phyloP scores from a whole-genome alignment of 495 filamentous ascomycete genomes.

The Aspergillus heteromorphus region DNA sequence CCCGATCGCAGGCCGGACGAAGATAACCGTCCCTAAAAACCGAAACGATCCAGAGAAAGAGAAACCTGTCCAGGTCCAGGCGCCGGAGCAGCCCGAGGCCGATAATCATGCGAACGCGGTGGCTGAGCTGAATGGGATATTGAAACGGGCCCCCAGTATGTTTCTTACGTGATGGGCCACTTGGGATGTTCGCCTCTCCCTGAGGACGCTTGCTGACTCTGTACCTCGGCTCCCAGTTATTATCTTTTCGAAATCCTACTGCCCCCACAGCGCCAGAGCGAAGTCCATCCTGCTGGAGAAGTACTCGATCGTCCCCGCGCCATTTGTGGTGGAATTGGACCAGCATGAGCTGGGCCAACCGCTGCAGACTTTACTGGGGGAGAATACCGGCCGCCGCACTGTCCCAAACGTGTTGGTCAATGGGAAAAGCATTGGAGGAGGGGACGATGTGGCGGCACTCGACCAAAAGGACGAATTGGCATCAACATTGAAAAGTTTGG shows the following conservation, averaged over 20 bases:
- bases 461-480: conserved; percentile 63
- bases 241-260: conserved; percentile 93
- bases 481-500: conserved; percentile 67
- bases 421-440: conserved; percentile 84
- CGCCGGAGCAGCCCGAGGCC: conserved; percentile 15
- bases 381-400: conserved; percentile 73
- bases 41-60: conserved; percentile 24
- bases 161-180: background rate
- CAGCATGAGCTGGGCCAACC: conserved; percentile 64
- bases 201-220: background rate
- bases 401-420: conserved; percentile 90
- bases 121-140: conserved; percentile 63
- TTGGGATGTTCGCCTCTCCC: background rate
- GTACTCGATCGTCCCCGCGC: conserved; percentile 75
- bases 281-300: conserved; percentile 76
- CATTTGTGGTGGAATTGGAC: conserved; percentile 89
- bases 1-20: conserved; percentile 63
- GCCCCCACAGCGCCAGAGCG: conserved; percentile 74
- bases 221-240: conserved; percentile 53
- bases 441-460: conserved; percentile 75
- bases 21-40: conserved; percentile 45
- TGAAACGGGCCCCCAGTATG: conserved; percentile 78
- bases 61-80: conserved; percentile 13
- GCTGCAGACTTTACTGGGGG: conserved; percentile 62
- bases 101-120: conserved; percentile 37